Evolutionary conservation across 257 asterid species (phyloP).

Genomic region (Forsythia suspensa): DNA sequence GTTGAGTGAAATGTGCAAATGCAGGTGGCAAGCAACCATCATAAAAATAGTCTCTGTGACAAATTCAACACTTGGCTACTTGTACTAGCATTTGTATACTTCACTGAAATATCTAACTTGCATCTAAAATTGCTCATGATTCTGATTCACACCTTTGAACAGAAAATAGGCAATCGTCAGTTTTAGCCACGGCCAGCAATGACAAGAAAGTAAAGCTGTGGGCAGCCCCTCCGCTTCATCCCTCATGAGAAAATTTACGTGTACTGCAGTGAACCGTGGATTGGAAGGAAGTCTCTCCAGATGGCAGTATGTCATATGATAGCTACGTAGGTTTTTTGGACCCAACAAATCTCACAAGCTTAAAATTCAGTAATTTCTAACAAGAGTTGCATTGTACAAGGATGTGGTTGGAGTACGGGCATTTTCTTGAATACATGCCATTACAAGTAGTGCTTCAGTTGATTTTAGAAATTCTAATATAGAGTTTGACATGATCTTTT

Average conservation of each 20-base stretch:
- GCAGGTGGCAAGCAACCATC: not conserved
- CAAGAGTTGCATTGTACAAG: constrained; percentile 10
- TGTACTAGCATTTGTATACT: not conserved
- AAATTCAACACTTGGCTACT: not conserved
- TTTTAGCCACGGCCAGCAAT: constrained; percentile 74
- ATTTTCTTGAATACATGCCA: not conserved
- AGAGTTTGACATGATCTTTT: not conserved
- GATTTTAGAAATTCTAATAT: not conserved
- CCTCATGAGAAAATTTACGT: constrained; percentile 23
- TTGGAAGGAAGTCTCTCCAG: constrained; percentile 4
- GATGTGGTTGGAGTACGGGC: constrained; percentile 12
- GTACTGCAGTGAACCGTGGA: not conserved
- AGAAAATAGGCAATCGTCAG: constrained; percentile 30
- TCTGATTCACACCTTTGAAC: not conserved
- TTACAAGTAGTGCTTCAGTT: constrained; percentile 12
- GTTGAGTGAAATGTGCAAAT: not conserved
- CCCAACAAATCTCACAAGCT: not conserved
- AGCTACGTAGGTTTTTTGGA: not conserved
- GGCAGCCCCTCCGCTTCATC: constrained; percentile 61
- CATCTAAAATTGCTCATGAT: not conserved
- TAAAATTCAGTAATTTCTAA: constrained; percentile 1
- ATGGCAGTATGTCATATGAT: not conserved
- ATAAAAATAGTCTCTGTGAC: not conserved
- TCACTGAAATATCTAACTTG: not conserved
- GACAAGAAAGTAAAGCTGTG: constrained; percentile 97